Evolutionary conservation across 2,329 filamentous ascomycete genomes (phyloP), one percentile per base, ranked within the genome.

Genomic region (Alternaria triticimaculans): DNA sequence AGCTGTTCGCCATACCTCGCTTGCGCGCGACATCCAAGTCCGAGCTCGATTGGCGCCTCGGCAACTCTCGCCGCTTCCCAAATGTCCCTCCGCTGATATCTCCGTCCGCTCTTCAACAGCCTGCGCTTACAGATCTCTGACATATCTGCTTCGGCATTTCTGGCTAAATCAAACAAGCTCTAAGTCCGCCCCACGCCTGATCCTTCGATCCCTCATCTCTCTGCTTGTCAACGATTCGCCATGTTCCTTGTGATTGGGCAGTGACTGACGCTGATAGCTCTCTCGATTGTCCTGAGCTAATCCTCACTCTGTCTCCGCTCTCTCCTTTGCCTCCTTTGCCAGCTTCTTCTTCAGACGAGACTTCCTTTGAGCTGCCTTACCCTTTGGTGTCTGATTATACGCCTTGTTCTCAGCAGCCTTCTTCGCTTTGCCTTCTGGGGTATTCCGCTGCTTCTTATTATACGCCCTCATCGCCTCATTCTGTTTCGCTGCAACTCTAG

Each of bases 191-290:
- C 49, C 8, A 53, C 9, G 26, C 21, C 44, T 23, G 10, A 12
- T 15, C 23, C 23, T 41, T 61, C 60, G 30, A 71, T 72, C 71
- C 63, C 63, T 26, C 55, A 12, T 64, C 65, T 69, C 63, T 63
- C 64, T 49, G n/a, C 49, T 8, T 21, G 20, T 5, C 20, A 8
- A 53, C 14, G 49, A 73, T 73, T 73, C 63, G 70, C 25, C 57
- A 15, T 65, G 68, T 70, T 66, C 64, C 68, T 49, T 51, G 9
- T 48, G 48, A 48, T 56, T 46, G 43, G 50, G 48, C 60, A 25
- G 23, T 25, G 23, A 25, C 23, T 25, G 23, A 25, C 23, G 23
- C 23, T 25, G 23, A 25, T 25, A 25, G 23, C 23, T 25, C 23
- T 25, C 23, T 25, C 23, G 23, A 25, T 25, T 25, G 23, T 26